Conservation (phyloP, 148 eudicot species). For the Amaranthus hypochondriacus region DNA sequence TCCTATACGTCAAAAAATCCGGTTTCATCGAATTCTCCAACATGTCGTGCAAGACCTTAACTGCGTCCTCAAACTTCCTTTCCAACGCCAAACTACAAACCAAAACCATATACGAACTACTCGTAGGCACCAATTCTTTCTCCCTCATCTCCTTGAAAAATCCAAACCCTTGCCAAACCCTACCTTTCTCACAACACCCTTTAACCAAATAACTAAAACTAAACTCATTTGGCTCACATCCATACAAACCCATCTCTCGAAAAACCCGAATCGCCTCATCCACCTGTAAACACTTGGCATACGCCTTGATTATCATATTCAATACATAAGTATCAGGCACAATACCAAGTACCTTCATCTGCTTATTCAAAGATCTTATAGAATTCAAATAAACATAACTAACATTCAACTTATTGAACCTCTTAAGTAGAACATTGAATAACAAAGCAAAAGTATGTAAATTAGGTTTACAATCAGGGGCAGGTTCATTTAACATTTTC, state of each 20-base stretch:
- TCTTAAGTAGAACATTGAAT: conserved; percentile 46
- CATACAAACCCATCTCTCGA: conserved; percentile 83
- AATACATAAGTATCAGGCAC: conserved; percentile 62
- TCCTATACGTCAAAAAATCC: conserved; percentile 75
- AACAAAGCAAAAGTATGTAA: conserved; percentile 66
- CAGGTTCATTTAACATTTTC: conserved; percentile 40
- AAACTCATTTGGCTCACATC: conserved; percentile 68
- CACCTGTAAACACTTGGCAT: conserved; percentile 56
- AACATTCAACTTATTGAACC: conserved; percentile 60
- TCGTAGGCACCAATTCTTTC: conserved; percentile 59
- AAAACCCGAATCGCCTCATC: conserved; percentile 78
- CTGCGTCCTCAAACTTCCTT: conserved; percentile 56
- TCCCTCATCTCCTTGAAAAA: conserved; percentile 65
- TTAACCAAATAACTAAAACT: conserved; percentile 62
- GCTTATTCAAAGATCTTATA: conserved; percentile 56
- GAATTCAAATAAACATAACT: conserved; percentile 66
- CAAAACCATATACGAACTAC: conserved; percentile 56
- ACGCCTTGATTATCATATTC: conserved; percentile 84
- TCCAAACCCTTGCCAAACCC: conserved; percentile 53
- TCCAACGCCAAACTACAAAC: conserved; percentile 87
- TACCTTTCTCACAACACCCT: conserved; percentile 90
- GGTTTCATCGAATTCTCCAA: conserved; percentile 52
- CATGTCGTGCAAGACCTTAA: conserved; percentile 63
- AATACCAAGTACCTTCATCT: conserved; percentile 81
- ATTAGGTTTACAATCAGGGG: conserved; percentile 42